Conservation (phyloP, 2,329 filamentous ascomycete genomes). For the Clonostachys solani region DNA sequence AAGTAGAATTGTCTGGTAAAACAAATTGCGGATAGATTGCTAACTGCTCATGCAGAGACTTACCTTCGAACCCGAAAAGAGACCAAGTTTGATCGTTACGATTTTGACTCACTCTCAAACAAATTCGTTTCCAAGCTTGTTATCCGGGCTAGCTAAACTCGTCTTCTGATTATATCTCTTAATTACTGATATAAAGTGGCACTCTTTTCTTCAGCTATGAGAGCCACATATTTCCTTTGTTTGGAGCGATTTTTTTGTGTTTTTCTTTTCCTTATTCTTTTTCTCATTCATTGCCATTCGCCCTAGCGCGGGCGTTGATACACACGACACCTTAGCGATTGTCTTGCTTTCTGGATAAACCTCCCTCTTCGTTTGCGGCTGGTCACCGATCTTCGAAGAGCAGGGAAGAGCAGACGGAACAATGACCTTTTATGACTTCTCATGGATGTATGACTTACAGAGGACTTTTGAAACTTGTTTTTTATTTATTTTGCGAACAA, state of each 20-base stretch:
- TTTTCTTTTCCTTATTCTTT: neutral
- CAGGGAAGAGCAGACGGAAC: no score
- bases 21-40: slow-evolving; percentile 1
- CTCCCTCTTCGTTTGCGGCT: no score
- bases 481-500: no score
- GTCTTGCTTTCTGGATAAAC: no score
- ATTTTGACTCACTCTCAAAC: slow-evolving; percentile 95
- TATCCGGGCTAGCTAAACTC: slow-evolving; percentile 78
- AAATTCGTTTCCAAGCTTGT: slow-evolving; percentile 97
- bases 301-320: no score
- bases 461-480: no score
- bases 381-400: no score
- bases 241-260: neutral
- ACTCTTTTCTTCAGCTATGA: neutral
- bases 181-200: neutral
- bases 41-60: slow-evolving; percentile 55
- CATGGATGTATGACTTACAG: no score
- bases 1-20: slow-evolving; percentile 30
- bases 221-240: neutral
- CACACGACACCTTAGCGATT: no score
- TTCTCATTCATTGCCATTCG: neutral
- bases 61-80: slow-evolving; percentile 79
- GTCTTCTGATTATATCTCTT: slow-evolving; percentile 7
- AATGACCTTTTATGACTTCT: no score
- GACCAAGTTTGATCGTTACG: slow-evolving; percentile 80